Evolutionary conservation across 345 rosid species (phyloP), one percentile per base, ranked within the genome.

Genomic region (Orychophragmus violaceus): DNA sequence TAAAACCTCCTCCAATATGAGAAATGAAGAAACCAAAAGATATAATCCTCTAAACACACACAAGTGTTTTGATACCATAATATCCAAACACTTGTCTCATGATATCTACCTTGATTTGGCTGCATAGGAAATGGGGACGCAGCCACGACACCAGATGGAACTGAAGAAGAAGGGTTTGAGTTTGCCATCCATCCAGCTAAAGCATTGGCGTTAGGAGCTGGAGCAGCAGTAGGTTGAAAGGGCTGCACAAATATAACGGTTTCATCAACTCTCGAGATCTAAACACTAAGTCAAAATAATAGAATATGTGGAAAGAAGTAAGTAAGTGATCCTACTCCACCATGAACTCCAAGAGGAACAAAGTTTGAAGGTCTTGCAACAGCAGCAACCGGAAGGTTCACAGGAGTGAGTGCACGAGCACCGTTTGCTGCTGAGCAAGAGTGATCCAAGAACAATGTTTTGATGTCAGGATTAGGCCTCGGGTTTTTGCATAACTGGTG

Each of bases 401-500:
- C 76, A 24, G 96, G 87, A 45, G 93, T 80, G 14, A 84, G 82
- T 51, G 88, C 82, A 32, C 85, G 90, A 64, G 89, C 83, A 45
- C 96, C 97, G 63, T 91, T 91, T 23, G 88, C 49, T 5, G 88
- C 81, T 59, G 70, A 64, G 56, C 96, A 89, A 41, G 86, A 78
- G 79, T 87, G 97, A 77, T 91, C 97, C 66, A 74, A 77, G 69
- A 91, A 91, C 41, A 91, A 85, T 16, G 97, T 91, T 75, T 91
- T 91, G 27, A 91, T 91, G 66, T 91, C 97, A 65, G 97, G 97
- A 68, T 91, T 91, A 51, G 89, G 75, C 74, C 91, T 82, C 27
- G 97, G 97, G 68, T 88, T 91, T 78, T 91, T 91, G 74, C 97
- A 91, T 44, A 91, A 88, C 74, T 91, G 97, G 62, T 91, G 97